phyloP scores from a whole-genome alignment of 106 monocot genomes.

The Allium cepa region DNA sequence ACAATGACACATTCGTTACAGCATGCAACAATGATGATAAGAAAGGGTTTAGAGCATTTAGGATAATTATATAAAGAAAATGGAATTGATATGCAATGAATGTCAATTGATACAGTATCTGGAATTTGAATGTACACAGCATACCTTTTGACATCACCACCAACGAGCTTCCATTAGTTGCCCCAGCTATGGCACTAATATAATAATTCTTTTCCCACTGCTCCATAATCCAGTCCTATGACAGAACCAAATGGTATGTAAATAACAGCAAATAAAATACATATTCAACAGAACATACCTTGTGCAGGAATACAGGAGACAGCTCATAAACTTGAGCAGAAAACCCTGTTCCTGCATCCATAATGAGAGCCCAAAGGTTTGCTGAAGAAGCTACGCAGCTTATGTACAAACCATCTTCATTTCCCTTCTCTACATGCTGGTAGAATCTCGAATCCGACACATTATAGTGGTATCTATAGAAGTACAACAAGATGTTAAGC shows the following conservation, averaged over 20 bases:
- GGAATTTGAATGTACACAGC: conserved; percentile 6
- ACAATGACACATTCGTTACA: too few species aligned
- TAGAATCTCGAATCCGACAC: conserved; percentile 77
- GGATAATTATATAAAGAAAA: too few species aligned
- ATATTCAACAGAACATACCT: conserved; percentile 33
- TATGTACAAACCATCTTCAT: conserved; percentile 91
- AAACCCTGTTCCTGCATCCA: conserved; percentile 98
- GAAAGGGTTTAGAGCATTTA: too few species aligned
- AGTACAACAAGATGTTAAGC: background rate
- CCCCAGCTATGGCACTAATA: conserved; percentile 91
- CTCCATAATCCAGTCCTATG: conserved; percentile 97
- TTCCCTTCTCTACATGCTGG: conserved; percentile 92
- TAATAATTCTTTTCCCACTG: conserved; percentile 98
- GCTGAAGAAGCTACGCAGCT: conserved; percentile 84
- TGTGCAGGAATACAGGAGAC: conserved; percentile 83
- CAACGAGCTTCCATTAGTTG: conserved; percentile 88
- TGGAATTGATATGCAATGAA: too few species aligned
- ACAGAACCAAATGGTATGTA: background rate
- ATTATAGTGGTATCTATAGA: conserved; percentile 85
- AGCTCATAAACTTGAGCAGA: conserved; percentile 82
- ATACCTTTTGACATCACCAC: conserved; percentile 98
- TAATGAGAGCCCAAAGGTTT: conserved; percentile 97
- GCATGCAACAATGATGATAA: too few species aligned
- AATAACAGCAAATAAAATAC: background rate
- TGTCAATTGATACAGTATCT: too few species aligned